phyloP scores from a whole-genome alignment of 805 yeast genomes.

The Torulaspora gathmanii region DNA sequence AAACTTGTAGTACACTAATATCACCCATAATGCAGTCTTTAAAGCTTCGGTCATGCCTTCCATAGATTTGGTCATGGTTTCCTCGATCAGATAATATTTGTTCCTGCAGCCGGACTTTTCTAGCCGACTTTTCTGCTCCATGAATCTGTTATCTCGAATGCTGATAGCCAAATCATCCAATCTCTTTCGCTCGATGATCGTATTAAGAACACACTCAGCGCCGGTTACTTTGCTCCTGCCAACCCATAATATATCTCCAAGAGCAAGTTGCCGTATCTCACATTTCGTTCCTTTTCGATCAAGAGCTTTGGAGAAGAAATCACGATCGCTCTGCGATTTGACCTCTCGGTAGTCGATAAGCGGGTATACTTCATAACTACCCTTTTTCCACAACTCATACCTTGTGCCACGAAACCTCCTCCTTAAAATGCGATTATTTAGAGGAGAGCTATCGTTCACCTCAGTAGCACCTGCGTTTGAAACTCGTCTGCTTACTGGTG shows the following conservation, averaged over 20 bases:
- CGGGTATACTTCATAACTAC: conserved; percentile 54
- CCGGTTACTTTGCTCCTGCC: conserved; percentile 60
- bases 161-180: conserved; percentile 79
- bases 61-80: conserved; percentile 44
- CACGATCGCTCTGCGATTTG: conserved; percentile 61
- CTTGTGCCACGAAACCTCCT: conserved; percentile 24
- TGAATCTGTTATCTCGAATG: conserved; percentile 81
- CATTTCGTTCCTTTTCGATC: conserved; percentile 44
- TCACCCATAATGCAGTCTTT: conserved; percentile 69
- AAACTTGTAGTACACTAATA: conserved; percentile 61
- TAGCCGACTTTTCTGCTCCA: conserved; percentile 80
- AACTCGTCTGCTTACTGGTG: conserved; percentile 4
- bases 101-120: conserved; percentile 61
- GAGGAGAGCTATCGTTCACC: not conserved
- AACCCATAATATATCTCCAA: conserved; percentile 90
- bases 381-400: conserved; percentile 54
- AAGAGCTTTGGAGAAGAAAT: conserved; percentile 59
- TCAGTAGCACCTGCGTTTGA: not conserved
- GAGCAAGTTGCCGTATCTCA: conserved; percentile 55
- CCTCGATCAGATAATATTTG: conserved; percentile 77
- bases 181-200: conserved; percentile 85
- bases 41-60: conserved; percentile 56
- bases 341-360: conserved; percentile 81
- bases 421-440: conserved; percentile 9
- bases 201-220: conserved; percentile 66